Conservation (phyloP, 345 rosid species). For the Eutrema yunnanense region DNA sequence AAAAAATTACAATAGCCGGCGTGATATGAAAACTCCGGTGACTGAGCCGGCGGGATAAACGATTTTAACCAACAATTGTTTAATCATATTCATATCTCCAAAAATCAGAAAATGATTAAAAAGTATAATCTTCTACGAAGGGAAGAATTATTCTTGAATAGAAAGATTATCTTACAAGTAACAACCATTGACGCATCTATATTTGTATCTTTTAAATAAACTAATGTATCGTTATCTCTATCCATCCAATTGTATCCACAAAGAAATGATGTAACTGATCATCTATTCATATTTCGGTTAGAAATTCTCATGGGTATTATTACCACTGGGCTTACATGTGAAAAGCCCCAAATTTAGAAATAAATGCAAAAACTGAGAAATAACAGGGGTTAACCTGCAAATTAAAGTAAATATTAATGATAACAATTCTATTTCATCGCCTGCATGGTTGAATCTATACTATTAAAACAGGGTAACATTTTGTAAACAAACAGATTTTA, state of each 20-base stretch:
- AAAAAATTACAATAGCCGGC: no score
- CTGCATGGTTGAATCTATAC: no score
- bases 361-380: background rate
- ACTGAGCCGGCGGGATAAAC: no score
- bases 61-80: background rate
- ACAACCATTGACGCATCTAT: slow-evolving; percentile 5
- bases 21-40: no score
- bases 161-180: slow-evolving; percentile 3
- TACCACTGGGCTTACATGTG: background rate
- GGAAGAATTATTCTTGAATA: no score
- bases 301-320: background rate
- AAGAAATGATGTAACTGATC: background rate
- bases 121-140: no score
- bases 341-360: background rate
- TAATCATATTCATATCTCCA: background rate
- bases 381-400: background rate
- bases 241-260: background rate
- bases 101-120: background rate
- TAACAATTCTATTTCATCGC: background rate
- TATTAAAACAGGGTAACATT: no score
- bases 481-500: no score
- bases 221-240: background rate
- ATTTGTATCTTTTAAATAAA: background rate
- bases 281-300: background rate
- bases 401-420: background rate